A percentile compares a stretch with the other conserved stretches of the same genome.
Evolutionary conservation across 371 early-diverging fungal species (phyloP).

Genomic region (Paraphysoderma sedebokerense): DNA sequence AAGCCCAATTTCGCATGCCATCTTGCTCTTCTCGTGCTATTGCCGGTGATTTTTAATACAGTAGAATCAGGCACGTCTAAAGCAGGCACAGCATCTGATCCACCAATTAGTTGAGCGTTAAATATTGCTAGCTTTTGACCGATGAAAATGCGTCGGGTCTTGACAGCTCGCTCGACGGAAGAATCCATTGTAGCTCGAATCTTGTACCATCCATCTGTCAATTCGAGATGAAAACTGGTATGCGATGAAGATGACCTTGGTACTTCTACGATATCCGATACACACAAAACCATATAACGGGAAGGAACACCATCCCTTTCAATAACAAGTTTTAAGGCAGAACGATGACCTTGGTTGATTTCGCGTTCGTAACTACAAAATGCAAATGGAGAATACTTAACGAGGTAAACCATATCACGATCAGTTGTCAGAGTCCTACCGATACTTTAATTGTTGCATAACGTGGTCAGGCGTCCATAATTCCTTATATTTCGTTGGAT

Average conservation of each 20-base stretch:
- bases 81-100: neutral
- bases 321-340: slow-evolving; percentile 42
- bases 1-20: slow-evolving; percentile 60
- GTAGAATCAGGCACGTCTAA: neutral
- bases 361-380: slow-evolving; percentile 46
- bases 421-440: slow-evolving; percentile 12
- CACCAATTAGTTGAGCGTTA: slow-evolving; percentile 31
- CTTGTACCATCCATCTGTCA: slow-evolving; percentile 70
- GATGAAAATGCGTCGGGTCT: slow-evolving; percentile 20
- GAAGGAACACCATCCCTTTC: slow-evolving; percentile 46
- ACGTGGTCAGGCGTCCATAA: slow-evolving; percentile 30
- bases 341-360: slow-evolving; percentile 40
- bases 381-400: neutral
- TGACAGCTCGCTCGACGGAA: slow-evolving; percentile 25
- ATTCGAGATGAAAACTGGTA: slow-evolving; percentile 13
- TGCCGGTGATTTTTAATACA: slow-evolving; percentile 26
- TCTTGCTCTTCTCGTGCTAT: slow-evolving; percentile 35
- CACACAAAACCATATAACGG: slow-evolving; percentile 43
- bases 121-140: slow-evolving; percentile 49
- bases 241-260: neutral
- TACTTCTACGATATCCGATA: slow-evolving; percentile 26
- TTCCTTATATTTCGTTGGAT: slow-evolving; percentile 19
- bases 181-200: slow-evolving; percentile 36
- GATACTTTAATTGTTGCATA: slow-evolving; percentile 34
- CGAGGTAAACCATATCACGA: neutral